phyloP scores from a whole-genome alignment of 2,329 filamentous ascomycete species.

The Colletotrichum endophyticum region DNA sequence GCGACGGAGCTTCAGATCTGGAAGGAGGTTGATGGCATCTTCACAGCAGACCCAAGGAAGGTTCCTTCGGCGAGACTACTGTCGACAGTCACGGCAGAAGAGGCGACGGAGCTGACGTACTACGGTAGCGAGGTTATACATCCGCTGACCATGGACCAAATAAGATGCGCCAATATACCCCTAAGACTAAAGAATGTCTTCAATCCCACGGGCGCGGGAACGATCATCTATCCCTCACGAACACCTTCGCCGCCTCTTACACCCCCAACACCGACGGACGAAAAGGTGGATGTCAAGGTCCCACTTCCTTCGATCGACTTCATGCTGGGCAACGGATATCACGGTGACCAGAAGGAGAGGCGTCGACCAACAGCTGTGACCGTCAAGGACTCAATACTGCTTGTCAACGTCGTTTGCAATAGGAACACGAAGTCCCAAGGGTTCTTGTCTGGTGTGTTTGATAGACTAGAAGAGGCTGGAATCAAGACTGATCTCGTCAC shows the following conservation, averaged over 20 bases:
- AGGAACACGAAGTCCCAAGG: conserved; percentile 95
- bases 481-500: conserved; percentile 96
- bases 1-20: conserved; percentile 94
- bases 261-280: conserved; percentile 52
- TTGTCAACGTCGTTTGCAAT: conserved; percentile 98
- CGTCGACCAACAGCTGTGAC: conserved; percentile 89
- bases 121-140: conserved; percentile 97
- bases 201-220: conserved; percentile 79
- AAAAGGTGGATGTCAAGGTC: conserved; percentile 51
- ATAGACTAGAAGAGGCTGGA: conserved; percentile 82
- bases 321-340: conserved; percentile 7
- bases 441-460: conserved; percentile 95
- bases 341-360: not conserved
- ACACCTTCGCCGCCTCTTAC: conserved; percentile 60
- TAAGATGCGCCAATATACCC: conserved; percentile 80
- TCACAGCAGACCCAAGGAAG: conserved; percentile 82
- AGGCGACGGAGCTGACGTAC: conserved; percentile 94
- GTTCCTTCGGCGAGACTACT: conserved; percentile 89
- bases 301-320: not conserved
- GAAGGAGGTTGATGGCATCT: conserved; percentile 98
- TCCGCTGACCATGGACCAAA: conserved; percentile 97
- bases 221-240: conserved; percentile 79
- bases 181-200: conserved; percentile 93
- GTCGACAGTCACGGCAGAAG: conserved; percentile 85
- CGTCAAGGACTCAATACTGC: conserved; percentile 94